phyloP scores from a whole-genome alignment of 345 rosid genomes.

The Excoecaria cochinchinensis region DNA sequence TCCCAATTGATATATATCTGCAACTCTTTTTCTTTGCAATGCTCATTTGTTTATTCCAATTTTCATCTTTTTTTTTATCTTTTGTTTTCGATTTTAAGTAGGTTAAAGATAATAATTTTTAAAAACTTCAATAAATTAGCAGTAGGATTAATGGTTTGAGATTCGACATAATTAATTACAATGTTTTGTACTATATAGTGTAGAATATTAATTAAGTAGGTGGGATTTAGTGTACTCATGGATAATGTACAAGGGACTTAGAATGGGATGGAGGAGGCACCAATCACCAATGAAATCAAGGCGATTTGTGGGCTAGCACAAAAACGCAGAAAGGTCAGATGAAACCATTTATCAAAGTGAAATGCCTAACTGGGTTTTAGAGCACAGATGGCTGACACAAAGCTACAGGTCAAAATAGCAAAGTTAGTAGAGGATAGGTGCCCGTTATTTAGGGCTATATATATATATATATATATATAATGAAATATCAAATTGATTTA shows the following conservation, averaged over 20 bases:
- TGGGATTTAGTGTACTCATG: neutral
- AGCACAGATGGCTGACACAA: neutral
- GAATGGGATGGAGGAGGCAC: neutral
- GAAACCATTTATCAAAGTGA: conserved; percentile 12
- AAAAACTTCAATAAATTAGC: no score
- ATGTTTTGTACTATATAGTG: neutral
- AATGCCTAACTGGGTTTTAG: neutral
- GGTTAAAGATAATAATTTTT: no score
- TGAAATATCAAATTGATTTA: no score
- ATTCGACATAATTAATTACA: neutral
- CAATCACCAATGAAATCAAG: conserved; percentile 2
- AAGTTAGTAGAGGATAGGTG: conserved; percentile 10
- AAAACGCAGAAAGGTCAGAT: conserved; percentile 12
- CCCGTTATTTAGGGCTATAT: conserved; percentile 34
- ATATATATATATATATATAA: neutral
- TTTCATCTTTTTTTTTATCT: no score
- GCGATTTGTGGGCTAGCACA: neutral
- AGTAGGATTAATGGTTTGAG: no score
- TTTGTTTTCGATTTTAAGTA: no score
- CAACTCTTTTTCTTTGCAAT: no score
- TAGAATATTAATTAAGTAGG: neutral
- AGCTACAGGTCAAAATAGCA: conserved; percentile 1
- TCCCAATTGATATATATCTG: no score
- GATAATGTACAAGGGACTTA: neutral
- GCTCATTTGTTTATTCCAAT: no score